phyloP scores from a whole-genome alignment of 106 monocot genomes.

The Allium cepa region DNA sequence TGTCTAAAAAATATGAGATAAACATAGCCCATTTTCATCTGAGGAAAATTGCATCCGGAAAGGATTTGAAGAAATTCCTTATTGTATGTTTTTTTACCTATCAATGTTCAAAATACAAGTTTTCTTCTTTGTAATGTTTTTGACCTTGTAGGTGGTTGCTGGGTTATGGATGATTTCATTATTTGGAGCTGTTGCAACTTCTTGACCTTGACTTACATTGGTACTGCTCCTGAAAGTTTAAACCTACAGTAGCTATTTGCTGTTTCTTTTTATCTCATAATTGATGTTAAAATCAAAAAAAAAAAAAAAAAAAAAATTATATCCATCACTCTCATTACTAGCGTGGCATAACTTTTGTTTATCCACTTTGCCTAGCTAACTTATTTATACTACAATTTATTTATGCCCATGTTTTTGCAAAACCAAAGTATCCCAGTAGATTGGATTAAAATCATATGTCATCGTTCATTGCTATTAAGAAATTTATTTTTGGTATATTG shows the following conservation, averaged over 20 bases:
- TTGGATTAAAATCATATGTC: too few relatives aligned
- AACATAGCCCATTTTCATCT: conserved; percentile 37
- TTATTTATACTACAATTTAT: background rate
- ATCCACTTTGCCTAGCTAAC: background rate
- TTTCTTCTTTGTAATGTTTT: background rate
- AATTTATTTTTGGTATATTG: too few relatives aligned
- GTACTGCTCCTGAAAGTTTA: conserved; percentile 18
- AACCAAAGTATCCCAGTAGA: too few relatives aligned
- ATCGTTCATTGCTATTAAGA: too few relatives aligned
- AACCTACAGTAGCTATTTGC: too few relatives aligned
- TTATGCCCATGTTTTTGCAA: background rate
- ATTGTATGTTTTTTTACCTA: conserved; percentile 32
- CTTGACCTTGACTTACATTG: conserved; percentile 74
- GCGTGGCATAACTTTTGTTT: background rate
- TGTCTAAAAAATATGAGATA: conserved; percentile 42
- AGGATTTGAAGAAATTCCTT: conserved; percentile 68
- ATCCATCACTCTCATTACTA: too few relatives aligned
- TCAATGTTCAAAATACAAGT: background rate
- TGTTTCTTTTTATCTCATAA: too few relatives aligned
- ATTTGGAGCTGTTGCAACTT: conserved; percentile 73
- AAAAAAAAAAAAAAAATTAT: too few relatives aligned
- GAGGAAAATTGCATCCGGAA: conserved; percentile 57
- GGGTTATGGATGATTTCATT: conserved; percentile 66
- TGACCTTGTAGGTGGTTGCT: conserved; percentile 51
- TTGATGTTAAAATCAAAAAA: too few relatives aligned